phyloP scores from a whole-genome alignment of 306 rosid species.

The Cucumis sativus region DNA sequence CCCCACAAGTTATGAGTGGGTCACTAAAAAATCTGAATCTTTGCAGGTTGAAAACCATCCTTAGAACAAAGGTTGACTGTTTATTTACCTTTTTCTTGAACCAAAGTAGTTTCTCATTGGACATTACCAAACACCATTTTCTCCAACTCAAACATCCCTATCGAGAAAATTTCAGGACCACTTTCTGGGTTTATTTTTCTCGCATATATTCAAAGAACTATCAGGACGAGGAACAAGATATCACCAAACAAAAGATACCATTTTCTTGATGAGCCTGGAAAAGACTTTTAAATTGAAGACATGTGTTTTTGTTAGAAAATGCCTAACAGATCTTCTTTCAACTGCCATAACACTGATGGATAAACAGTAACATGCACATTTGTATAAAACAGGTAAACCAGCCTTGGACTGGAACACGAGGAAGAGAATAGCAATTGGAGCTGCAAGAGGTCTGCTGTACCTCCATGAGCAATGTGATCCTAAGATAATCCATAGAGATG shows the following conservation, averaged over 20 bases:
- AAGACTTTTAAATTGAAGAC: neutral
- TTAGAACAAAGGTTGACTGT: neutral
- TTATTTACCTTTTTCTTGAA: neutral
- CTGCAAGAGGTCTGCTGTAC: conserved; percentile 91
- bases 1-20: conserved; percentile 2
- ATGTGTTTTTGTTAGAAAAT: neutral
- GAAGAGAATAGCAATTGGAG: conserved; percentile 91
- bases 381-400: conserved; percentile 56
- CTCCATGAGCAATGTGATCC: conserved; percentile 98
- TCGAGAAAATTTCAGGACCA: neutral
- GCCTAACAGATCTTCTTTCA: neutral
- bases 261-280: neutral
- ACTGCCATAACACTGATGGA: neutral
- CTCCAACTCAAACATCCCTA: neutral
- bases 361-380: neutral
- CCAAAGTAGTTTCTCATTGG: neutral
- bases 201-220: neutral
- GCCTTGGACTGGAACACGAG: conserved; percentile 89
- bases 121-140: neutral
- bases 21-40: neutral
- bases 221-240: neutral
- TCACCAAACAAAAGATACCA: neutral
- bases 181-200: neutral
- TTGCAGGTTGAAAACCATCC: conserved; percentile 1
- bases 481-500: conserved; percentile 94